Percentiles rank a stretch among this genome's conserved stretches.
These are phyloP conservation scores for Trypanosoma brucei DNA, from an alignment of 208 protist genomes.

Conservation along the genomic window DNA sequence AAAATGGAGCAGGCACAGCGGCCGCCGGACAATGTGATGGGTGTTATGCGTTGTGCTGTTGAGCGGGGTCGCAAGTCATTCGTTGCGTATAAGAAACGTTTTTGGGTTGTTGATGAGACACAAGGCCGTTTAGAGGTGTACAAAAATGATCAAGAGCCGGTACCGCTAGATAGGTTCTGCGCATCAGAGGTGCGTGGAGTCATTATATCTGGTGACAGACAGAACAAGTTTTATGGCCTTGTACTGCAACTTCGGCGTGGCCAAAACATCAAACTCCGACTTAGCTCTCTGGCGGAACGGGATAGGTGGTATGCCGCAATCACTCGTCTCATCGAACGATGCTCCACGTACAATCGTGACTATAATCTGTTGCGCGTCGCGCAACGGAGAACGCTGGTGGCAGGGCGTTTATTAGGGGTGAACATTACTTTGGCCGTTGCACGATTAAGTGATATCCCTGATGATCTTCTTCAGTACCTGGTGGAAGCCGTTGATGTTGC, in stretches of 20 bases:
- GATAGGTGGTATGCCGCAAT: conserved; percentile 71
- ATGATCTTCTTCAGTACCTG: conserved; percentile 72
- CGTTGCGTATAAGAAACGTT: conserved; percentile 74
- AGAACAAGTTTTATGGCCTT: conserved; percentile 80
- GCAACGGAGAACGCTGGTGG: conserved; percentile 35
- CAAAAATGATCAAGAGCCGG: conserved; percentile 79
- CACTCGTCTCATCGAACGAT: conserved; percentile 55
- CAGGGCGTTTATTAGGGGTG: conserved; percentile 49
- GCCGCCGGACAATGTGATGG: conserved; percentile 42
- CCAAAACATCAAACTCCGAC: conserved; percentile 54
- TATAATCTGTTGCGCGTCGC: conserved; percentile 50
- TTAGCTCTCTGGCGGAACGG: conserved; percentile 63
- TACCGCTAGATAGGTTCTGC: conserved; percentile 38
- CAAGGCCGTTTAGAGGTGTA: conserved; percentile 63
- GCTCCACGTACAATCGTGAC: conserved; percentile 53
- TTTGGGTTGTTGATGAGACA: conserved; percentile 68
- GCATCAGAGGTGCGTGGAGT: conserved; percentile 64
- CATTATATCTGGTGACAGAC: conserved; percentile 64
- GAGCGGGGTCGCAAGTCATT: conserved; percentile 36
- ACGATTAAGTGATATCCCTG: conserved; percentile 43
- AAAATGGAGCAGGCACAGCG: conserved; percentile 17
- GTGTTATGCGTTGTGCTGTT: conserved; percentile 54
- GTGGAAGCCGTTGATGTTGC: conserved; percentile 73
- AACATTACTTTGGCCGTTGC: conserved; percentile 55
- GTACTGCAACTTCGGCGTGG: conserved; percentile 42